Evolutionary conservation across 2,329 filamentous ascomycete species (phyloP).

Genomic region (Ceratocystis diversiconidia): DNA sequence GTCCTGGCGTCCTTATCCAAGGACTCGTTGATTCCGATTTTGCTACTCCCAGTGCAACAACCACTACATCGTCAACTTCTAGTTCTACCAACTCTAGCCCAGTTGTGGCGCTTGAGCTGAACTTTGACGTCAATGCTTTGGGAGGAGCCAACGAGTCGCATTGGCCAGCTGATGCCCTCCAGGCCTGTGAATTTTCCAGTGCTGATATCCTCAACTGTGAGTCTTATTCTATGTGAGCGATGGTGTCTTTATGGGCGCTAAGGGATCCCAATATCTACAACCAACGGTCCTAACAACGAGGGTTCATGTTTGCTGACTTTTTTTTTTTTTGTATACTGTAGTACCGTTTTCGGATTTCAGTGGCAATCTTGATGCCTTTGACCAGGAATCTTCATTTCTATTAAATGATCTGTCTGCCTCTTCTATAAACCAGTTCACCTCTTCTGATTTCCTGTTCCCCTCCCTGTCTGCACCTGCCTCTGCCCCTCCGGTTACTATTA

Average conservation of each 20-base stretch:
- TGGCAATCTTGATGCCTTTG: slow-evolving; percentile 9
- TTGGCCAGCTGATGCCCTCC: slow-evolving; percentile 7
- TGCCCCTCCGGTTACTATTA: background rate
- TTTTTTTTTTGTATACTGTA: background rate
- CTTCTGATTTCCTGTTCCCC: slow-evolving; percentile 10
- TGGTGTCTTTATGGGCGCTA: background rate
- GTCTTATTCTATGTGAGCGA: background rate
- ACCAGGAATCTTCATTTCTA: slow-evolving; percentile 6
- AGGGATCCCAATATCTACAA: background rate
- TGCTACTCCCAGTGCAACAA: background rate
- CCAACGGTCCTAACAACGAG: background rate
- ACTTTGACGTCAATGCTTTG: slow-evolving; percentile 6
- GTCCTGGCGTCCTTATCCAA: background rate
- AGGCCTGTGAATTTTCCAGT: background rate
- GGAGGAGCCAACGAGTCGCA: background rate
- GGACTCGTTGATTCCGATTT: slow-evolving; percentile 5
- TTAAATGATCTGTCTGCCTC: background rate
- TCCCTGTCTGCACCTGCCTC: slow-evolving; percentile 10
- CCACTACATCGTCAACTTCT: background rate
- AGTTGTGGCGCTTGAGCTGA: slow-evolving; percentile 8
- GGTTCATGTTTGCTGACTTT: too few relatives aligned
- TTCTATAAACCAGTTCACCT: slow-evolving; percentile 9
- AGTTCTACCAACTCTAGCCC: slow-evolving; percentile 14
- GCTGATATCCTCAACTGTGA: slow-evolving; percentile 10
- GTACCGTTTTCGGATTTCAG: slow-evolving; percentile 9